Base-by-base conservation (phyloP, 805 yeast species). In the Teunomyces gatunensis region DNA sequence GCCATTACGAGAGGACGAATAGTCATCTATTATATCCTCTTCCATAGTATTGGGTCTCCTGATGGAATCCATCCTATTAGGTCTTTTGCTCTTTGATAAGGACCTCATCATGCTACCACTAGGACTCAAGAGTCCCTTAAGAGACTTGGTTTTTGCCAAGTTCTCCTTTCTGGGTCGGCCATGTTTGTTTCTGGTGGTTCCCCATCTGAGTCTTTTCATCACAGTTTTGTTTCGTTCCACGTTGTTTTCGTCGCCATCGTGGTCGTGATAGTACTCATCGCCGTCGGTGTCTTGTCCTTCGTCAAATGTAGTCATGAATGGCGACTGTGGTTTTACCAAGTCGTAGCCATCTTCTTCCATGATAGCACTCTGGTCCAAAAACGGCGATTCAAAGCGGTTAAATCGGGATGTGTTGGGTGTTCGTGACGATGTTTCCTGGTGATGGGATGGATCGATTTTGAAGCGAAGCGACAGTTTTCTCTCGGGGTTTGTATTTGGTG, bases 191-290 rank as follows among this genome's bases (percentile, higher is more conserved):
- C 96, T 77, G 54, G 86, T 89, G 3, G 97, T 91, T 49, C 97
- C 97, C 96, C 96, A 89, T 67, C 96, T 77, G 55, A 84, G 79
- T 58, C 95, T 77, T 54, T 85, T 82, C 81, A 87, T 85, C n/a
- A 76, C 69, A 0, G 86, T 73, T 12, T 71, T 76, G 29, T 71
- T 32, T 53, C 64, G 42, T 17, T 45, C 42, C 35, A 47, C 45
- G 12, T 32, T 34, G 48, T 53, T 15, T 47, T 57, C 47, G 13
- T 51, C 47, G 39, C 59, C 53, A 25, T 55, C 52, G 41, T 60
- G 54, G 39, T 55, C 51, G 42, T 60, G 54, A 36, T 56, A 49
- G 41, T 55, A 46, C 21, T 59, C 52, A 9, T 48, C 44, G 5
- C 47, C 43, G 18, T 42, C 37, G 13, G 37, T 40, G 20, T 43